phyloP scores from a whole-genome alignment of 2,329 filamentous ascomycete species.

The Nemania serpens region DNA sequence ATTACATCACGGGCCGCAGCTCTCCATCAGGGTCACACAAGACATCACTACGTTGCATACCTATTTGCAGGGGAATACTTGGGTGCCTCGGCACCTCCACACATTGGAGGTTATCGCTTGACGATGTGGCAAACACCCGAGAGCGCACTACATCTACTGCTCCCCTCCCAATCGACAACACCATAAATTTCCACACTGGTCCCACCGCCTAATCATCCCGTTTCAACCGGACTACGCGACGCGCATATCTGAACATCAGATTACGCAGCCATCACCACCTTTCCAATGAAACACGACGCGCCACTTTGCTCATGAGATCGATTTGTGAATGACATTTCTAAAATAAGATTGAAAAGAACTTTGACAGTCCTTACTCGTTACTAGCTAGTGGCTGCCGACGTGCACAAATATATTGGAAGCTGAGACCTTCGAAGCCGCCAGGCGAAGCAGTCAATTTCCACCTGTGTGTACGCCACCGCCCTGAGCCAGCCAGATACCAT shows the following conservation, averaged over 20 bases:
- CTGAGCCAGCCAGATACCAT: neutral
- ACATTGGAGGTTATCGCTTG: conserved; percentile 2
- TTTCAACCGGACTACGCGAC: neutral
- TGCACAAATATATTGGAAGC: conserved; percentile 23
- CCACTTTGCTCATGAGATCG: no score
- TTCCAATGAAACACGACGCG: neutral
- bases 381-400: conserved; percentile 15
- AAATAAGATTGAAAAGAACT: neutral
- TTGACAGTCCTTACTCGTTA: conserved; percentile 15
- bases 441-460: conserved; percentile 3
- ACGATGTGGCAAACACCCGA: conserved; percentile 9
- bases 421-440: conserved; percentile 19
- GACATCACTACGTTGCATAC: conserved; percentile 13
- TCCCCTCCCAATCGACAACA: neutral
- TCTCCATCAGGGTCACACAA: conserved; percentile 18
- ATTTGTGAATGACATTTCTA: conserved; percentile 1
- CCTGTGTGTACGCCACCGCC: conserved; percentile 9
- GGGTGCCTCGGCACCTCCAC: conserved; percentile 10
- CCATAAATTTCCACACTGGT: neutral
- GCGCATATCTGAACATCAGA: neutral
- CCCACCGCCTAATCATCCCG: neutral
- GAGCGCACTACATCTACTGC: neutral
- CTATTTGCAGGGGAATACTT: conserved; percentile 5
- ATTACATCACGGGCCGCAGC: conserved; percentile 21
- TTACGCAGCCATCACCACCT: neutral